Evolutionary conservation across 352 stramenopile genomes (phyloP), one percentile per base, ranked within the genome.

Genomic region (Phytophthora pinifolia): DNA sequence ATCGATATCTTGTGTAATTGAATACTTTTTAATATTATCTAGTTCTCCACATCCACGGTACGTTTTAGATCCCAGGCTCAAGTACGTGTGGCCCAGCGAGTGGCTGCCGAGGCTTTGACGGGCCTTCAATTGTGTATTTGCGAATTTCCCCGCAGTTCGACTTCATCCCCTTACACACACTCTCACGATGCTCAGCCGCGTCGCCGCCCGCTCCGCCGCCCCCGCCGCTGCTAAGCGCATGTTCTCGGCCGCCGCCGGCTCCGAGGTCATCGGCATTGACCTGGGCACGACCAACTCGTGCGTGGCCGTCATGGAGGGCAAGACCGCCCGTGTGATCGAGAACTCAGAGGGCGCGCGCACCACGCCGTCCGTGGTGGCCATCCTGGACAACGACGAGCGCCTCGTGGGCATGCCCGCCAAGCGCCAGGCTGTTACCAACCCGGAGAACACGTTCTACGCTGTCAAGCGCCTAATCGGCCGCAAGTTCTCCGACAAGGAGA

Each of bases 231-330:
- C 46, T 42, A 72, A 74, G 65, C 74, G 74, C 62, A 75, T 79
- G 54, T 80, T 85, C 60, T 81, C 74, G 25, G 67, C 71, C 32
- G 72, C 72, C 32, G 62, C 69, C 13, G 69, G 67, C 53, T 66
- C 59, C 22, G 72, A 80, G 45, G 74, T 84, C 35, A 98, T 99
- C 60, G 97, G 96, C 41, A 99, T 99, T 70, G 97, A 99, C 88
- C 79, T 99, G 39, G 97, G 97, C 48, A 99, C 97, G 20, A 99
- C 97, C 38, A 99, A 99, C 81, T 98, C 90, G 29, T 99, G 96
- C 36, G 73, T 83, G 25, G 73, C 70, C 41, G 71, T 80, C 14
- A 80, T 80, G 73, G 70, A 83, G 51, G 70, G 70, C 54, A 80
- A 96, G 39, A 96, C 75, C 56, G 73, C 96, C n/a, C 91, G 94